A percentile compares a stretch with the other conserved stretches of the same genome.
These are phyloP conservation scores for Kurtzmaniella quercitrusa DNA, from an alignment of 1,139 yeast species.

Conservation along the genomic window DNA sequence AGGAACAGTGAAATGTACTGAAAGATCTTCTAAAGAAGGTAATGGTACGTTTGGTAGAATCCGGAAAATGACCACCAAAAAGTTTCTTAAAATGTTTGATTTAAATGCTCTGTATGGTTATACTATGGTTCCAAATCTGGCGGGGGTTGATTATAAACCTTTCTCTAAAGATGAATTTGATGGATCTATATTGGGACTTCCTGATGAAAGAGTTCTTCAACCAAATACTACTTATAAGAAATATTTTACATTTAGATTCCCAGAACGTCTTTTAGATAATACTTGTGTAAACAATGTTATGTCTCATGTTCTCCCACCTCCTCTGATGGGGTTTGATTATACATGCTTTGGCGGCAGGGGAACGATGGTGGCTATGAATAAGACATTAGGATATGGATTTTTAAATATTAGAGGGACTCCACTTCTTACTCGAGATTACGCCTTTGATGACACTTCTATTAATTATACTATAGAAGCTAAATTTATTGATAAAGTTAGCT, in stretches of 20 bases:
- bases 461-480: slow-evolving; percentile 42
- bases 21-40: slow-evolving; percentile 15
- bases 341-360: slow-evolving; percentile 37
- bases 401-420: slow-evolving; percentile 41
- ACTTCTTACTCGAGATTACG: slow-evolving; percentile 36
- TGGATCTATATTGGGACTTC: slow-evolving; percentile 48
- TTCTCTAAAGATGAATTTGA: slow-evolving; percentile 43
- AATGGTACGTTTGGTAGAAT: slow-evolving; percentile 19
- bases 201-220: slow-evolving; percentile 43
- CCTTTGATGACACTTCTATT: slow-evolving; percentile 39
- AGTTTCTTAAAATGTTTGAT: slow-evolving; percentile 46
- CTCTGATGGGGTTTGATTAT: slow-evolving; percentile 57
- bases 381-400: slow-evolving; percentile 44
- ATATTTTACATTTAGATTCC: slow-evolving; percentile 61
- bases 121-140: slow-evolving; percentile 40
- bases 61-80: slow-evolving; percentile 35
- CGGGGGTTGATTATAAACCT: slow-evolving; percentile 47
- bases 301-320: slow-evolving; percentile 59
- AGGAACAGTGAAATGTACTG: slow-evolving; percentile 40
- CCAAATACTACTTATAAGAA: slow-evolving; percentile 57
- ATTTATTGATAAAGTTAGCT: slow-evolving; percentile 35
- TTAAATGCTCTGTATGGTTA: slow-evolving; percentile 45
- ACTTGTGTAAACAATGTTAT: slow-evolving; percentile 51
- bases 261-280: slow-evolving; percentile 52
- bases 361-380: slow-evolving; percentile 32